These are phyloP conservation scores for Dioscorea alata DNA, from an alignment of 106 monocot species.

Conservation along the genomic window DNA sequence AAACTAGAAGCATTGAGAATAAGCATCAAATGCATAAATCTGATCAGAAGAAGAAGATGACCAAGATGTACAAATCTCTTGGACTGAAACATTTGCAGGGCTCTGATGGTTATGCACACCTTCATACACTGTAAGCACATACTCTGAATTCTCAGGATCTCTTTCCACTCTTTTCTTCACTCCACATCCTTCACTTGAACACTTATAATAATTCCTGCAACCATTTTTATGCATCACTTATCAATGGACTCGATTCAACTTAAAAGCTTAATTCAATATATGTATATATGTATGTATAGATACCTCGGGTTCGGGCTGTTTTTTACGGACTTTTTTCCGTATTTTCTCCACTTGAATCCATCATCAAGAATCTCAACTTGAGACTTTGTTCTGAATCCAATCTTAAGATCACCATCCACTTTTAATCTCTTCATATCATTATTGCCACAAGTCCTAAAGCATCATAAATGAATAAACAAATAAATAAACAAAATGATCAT, in stretches of 20 bases:
- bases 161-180: slow-evolving; percentile 32
- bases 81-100: neutral
- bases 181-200: slow-evolving; percentile 13
- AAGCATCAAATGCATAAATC: no score
- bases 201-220: slow-evolving; percentile 25
- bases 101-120: slow-evolving; percentile 22
- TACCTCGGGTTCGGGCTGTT: neutral
- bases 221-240: neutral
- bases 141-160: slow-evolving; percentile 4
- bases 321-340: neutral
- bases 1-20: no score
- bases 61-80: no score
- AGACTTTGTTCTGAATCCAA: slow-evolving; percentile 1
- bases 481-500: no score
- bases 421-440: neutral
- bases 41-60: no score
- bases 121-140: slow-evolving; percentile 18
- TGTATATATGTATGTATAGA: neutral
- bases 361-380: neutral
- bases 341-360: slow-evolving; percentile 9
- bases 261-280: no score
- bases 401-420: neutral
- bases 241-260: no score
- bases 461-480: neutral
- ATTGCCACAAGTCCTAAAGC: no score